Evolutionary conservation across 495 filamentous ascomycete species (phyloP).

Genomic region (Alectoria sarmentosa): DNA sequence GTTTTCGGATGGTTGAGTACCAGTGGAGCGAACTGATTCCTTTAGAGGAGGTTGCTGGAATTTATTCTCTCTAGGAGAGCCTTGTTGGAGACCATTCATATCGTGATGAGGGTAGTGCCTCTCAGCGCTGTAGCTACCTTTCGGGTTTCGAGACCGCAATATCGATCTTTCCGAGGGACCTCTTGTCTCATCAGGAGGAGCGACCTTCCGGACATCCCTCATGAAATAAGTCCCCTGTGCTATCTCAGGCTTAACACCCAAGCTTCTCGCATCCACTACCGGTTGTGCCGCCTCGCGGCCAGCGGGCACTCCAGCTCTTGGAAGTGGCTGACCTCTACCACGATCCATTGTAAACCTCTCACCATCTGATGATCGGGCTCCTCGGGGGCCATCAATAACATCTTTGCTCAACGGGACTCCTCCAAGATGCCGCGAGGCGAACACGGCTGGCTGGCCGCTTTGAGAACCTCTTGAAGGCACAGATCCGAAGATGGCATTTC

Average conservation of each 20-base stretch:
- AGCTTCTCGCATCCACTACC: conserved; percentile 7
- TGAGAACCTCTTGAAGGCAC: too few relatives aligned
- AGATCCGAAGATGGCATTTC: background rate
- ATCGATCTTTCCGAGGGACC: conserved; percentile 1
- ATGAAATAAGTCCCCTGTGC: background rate
- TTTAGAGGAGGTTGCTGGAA: background rate
- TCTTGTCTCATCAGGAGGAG: background rate
- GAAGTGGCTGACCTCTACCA: background rate
- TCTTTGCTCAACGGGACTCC: conserved; percentile 3
- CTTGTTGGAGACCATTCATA: background rate
- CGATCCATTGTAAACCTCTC: background rate
- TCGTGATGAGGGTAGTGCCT: background rate
- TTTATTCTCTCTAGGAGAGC: background rate
- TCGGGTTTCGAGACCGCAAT: background rate
- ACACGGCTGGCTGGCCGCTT: background rate
- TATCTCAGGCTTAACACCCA: conserved; percentile 6
- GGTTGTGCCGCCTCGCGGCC: background rate
- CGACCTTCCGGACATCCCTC: background rate
- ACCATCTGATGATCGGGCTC: background rate
- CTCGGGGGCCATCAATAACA: background rate
- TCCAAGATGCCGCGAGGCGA: background rate
- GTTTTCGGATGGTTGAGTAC: background rate
- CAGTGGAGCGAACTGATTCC: background rate
- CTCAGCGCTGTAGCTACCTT: background rate
- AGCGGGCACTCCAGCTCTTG: background rate